Percentiles rank a stretch among this genome's conserved stretches.
Conservation (phyloP, 495 filamentous ascomycete species). For the Saxophila tyrrhenica region DNA sequence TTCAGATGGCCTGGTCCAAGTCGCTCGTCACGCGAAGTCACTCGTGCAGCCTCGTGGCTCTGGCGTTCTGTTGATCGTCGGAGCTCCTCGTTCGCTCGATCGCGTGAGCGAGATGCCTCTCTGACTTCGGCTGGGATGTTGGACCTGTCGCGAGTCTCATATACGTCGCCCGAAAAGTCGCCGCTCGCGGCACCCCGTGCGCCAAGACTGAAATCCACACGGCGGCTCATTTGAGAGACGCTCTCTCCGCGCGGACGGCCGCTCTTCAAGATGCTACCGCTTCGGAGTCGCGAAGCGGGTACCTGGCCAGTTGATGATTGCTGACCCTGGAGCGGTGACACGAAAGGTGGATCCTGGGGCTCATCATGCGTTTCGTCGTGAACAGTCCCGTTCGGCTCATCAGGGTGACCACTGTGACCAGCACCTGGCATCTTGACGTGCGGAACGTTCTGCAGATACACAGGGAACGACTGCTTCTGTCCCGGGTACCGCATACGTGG, state of each 20-base stretch:
- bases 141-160: constrained; percentile 36
- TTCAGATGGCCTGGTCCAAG: constrained; percentile 12
- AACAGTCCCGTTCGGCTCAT: constrained; percentile 24
- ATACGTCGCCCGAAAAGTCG: constrained; percentile 59
- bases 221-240: constrained; percentile 43
- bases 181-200: constrained; percentile 48
- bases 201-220: constrained; percentile 67
- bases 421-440: constrained; percentile 30
- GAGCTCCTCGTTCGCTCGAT: constrained; percentile 2
- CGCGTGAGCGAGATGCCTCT: constrained; percentile 22
- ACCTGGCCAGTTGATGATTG: constrained; percentile 25
- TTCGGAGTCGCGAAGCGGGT: background rate
- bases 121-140: constrained; percentile 19
- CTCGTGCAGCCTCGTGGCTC: constrained; percentile 16
- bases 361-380: constrained; percentile 16
- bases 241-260: constrained; percentile 44
- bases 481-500: constrained; percentile 68
- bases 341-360: constrained; percentile 24
- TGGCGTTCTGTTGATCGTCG: constrained; percentile 15
- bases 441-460: constrained; percentile 44
- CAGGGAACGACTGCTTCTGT: constrained; percentile 44
- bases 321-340: constrained; percentile 40
- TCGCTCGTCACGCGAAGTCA: constrained; percentile 18
- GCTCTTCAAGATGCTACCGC: background rate
- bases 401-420: constrained; percentile 29